Base-by-base conservation (phyloP, 305 asterid genomes). In the Solanum hybrid region DNA sequence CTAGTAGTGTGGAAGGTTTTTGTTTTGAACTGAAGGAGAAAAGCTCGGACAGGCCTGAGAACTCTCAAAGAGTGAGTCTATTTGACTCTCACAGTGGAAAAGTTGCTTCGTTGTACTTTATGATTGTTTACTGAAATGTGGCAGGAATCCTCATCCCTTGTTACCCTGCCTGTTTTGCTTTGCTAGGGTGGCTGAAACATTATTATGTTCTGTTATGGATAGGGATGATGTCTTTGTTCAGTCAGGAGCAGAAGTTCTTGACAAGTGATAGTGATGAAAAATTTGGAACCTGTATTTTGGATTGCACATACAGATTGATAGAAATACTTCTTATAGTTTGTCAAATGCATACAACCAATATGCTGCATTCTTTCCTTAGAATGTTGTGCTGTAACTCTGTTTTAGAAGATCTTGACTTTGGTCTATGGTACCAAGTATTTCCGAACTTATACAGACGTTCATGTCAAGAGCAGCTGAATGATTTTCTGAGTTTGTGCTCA, bases 221-320 rank as follows among this genome's bases (percentile, higher is more conserved):
- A 80, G 87, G 84, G 79, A 60, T 22, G 86, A 45, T 51, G 78
- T 73, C 36, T 89, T 37, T 86, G 81, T 87, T 51, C 56, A 12
- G 87, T 56, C 88, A 89, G 71, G 27, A 73, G 29, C 86, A 29
- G 73, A 45, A 87, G 87, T 45, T 64, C 40, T 82, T 76, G 90
- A 72, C 85, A 64, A 4, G 86, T 86, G 88, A 72, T 79, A 42
- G 87, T 89, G 89, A 40, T 4, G 88, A 89, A 64, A 87, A 85
- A 34, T 77, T 88, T 89, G 77, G 72, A 85, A 78, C 87, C 45
- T 88, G 89, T 90, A 79, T 37, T 64, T 69, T 51, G 87, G 85
- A 75, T 89, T 90, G 91, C 90, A 88, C 73, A 86, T 87, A 91
- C 36, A 80, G 27, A 80, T 29, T 34, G 78, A 85, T 66, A 85